phyloP scores from a whole-genome alignment of 1,284 basidiomycete genomes.

The Trametes hirsuta region DNA sequence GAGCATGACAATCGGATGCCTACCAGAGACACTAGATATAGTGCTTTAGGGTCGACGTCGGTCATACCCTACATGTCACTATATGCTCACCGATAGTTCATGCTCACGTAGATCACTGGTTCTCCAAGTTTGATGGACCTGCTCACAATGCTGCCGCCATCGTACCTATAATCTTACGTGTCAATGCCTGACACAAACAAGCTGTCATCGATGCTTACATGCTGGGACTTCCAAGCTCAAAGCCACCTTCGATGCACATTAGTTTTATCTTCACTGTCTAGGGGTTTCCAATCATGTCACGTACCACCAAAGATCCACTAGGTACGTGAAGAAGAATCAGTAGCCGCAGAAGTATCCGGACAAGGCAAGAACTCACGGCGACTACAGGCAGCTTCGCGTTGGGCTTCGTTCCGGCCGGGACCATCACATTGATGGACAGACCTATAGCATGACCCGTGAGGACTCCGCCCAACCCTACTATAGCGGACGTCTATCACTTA shows the following conservation, averaged over 20 bases:
- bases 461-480: too few relatives aligned
- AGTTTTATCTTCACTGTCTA: background rate
- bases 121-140: constrained; percentile 40
- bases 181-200: background rate
- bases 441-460: background rate
- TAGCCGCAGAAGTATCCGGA: background rate
- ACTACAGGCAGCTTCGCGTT: constrained; percentile 20
- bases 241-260: constrained; percentile 28
- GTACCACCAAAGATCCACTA: constrained; percentile 61
- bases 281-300: constrained; percentile 22
- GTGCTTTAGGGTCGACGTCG: background rate
- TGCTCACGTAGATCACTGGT: constrained; percentile 37
- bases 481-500: constrained; percentile 28
- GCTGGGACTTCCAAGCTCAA: constrained; percentile 31
- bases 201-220: background rate
- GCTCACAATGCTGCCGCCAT: constrained; percentile 33
- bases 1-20: background rate
- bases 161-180: constrained; percentile 19
- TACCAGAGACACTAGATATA: constrained; percentile 2
- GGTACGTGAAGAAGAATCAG: constrained; percentile 35
- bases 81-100: constrained; percentile 37
- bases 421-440: constrained; percentile 20
- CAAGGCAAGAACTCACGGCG: background rate
- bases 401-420: constrained; percentile 17
- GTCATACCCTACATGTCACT: background rate